Base-by-base conservation (phyloP, 257 asterid species). In the Plantago ovata region DNA sequence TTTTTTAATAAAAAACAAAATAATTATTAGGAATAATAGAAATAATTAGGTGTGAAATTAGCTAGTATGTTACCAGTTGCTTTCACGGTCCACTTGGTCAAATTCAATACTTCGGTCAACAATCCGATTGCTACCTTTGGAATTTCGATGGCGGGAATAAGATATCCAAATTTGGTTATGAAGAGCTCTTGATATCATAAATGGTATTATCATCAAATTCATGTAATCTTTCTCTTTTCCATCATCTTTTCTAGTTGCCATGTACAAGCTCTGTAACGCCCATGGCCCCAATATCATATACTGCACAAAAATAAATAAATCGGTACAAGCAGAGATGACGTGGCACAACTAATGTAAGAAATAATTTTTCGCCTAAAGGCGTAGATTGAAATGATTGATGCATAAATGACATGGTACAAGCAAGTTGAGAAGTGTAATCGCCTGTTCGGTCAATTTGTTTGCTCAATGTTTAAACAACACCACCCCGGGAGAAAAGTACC, bases 141-240 rank as follows among this genome's bases (percentile, higher is more conserved):
- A 95, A 0, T 93, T 86, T 22, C 80, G 69, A 20, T 82, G 60
- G 7, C 97, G 89, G 4, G 95, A 86, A 36, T 68, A 44, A 0
- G 93, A 81, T 38, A 89, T 86, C 95, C 97, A 89, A 2, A 89
- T 54, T 59, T 79, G 95, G 43, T 79, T 74, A 63, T 84, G 94
- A n/a, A 89, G 58, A 55, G 83, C 73, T 61, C 97, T 65, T 2
- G 55, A 3, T 6, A 86, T 48, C 6, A 89, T 52, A 22, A 89
- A 74, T 0, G 97, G 97, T 41, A 86, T 52, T 46, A 89, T 71
- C 36, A 84, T 22, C 10, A 84, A 50, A 45, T 42, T 48, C 0
- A 67, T 32, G 0, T 77, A 6, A 63, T 81, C 88, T 60, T 83
- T 77, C 57, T 73, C 72, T 1, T 51, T 58, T 14, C 32, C 38